phyloP scores from a whole-genome alignment of 2,329 filamentous ascomycete genomes.

The Paecilomyces fulvus region DNA sequence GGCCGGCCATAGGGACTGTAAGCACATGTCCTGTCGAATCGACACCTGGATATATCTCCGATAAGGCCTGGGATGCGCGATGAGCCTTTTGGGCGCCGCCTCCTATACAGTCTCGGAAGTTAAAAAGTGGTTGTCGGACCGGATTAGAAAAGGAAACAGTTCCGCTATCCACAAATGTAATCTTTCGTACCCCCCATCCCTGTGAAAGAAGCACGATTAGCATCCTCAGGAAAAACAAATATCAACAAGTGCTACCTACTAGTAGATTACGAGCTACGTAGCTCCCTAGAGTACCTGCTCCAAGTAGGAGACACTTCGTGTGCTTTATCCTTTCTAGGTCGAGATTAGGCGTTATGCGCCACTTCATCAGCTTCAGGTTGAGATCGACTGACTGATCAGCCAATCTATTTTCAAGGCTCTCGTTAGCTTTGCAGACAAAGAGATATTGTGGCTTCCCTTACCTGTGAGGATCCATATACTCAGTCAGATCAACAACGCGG shows the following conservation, averaged over 20 bases:
- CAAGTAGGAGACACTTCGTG: conserved; percentile 81
- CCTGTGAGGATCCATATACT: conserved; percentile 84
- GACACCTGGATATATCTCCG: conserved; percentile 83
- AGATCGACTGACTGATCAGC: conserved; percentile 93
- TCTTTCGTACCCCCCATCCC: conserved; percentile 90
- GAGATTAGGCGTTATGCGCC: conserved; percentile 84
- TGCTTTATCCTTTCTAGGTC: conserved; percentile 82
- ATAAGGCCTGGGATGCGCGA: conserved; percentile 69
- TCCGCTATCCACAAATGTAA: conserved; percentile 93
- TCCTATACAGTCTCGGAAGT: conserved; percentile 77
- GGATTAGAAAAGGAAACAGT: conserved; percentile 93
- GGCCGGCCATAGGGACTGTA: conserved; percentile 90
- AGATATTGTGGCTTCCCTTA: conserved; percentile 10
- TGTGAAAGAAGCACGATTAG: conserved; percentile 11
- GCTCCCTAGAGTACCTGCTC: conserved; percentile 85
- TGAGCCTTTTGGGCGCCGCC: conserved; percentile 79
- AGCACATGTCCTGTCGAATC: conserved; percentile 71
- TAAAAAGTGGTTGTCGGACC: conserved; percentile 86
- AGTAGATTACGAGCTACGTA: conserved; percentile 89
- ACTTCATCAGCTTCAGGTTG: conserved; percentile 97
- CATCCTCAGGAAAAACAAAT: neutral
- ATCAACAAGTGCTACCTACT: conserved; percentile 23
- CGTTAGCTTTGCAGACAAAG: neutral
- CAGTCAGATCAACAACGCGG: conserved; percentile 71
- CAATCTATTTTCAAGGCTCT: conserved; percentile 37